A percentile compares a stretch with the other conserved stretches of the same genome.
Conservation (phyloP, 2,329 filamentous ascomycete species). For the Clarireedia monteithiana region DNA sequence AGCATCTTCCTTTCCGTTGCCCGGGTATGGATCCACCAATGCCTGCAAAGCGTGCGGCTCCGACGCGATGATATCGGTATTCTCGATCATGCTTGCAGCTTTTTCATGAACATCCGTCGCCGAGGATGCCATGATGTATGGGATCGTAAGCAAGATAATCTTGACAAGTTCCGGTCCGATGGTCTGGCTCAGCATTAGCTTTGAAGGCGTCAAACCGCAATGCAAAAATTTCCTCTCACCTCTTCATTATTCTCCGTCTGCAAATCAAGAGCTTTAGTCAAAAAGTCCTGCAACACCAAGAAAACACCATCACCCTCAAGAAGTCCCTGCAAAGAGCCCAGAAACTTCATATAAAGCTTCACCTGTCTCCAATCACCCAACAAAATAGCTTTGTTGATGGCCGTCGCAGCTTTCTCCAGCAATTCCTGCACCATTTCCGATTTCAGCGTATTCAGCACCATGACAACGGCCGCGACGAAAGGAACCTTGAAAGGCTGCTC, state of each 20-base stretch:
- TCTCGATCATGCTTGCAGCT: slow-evolving; percentile 74
- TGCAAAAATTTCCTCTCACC: slow-evolving; percentile 44
- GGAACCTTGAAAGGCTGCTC: slow-evolving; percentile 99
- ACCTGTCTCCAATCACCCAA: slow-evolving; percentile 80
- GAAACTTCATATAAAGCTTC: slow-evolving; percentile 82
- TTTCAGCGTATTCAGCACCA: slow-evolving; percentile 72
- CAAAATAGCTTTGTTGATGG: slow-evolving; percentile 59
- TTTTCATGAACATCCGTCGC: slow-evolving; percentile 64
- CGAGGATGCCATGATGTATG: slow-evolving; percentile 74
- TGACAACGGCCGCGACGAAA: slow-evolving; percentile 76
- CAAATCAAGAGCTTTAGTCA: slow-evolving; percentile 80
- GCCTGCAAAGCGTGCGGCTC: slow-evolving; percentile 79
- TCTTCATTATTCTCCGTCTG: slow-evolving; percentile 92
- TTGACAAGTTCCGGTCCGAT: slow-evolving; percentile 85
- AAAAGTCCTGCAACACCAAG: slow-evolving; percentile 79
- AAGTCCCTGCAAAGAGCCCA: slow-evolving; percentile 76
- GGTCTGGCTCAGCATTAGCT: slow-evolving; percentile 35
- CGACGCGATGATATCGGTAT: slow-evolving; percentile 89
- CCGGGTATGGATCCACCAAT: slow-evolving; percentile 77
- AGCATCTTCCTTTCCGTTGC: slow-evolving; percentile 53
- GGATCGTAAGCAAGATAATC: slow-evolving; percentile 89
- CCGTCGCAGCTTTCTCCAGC: slow-evolving; percentile 52
- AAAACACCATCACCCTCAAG: slow-evolving; percentile 82
- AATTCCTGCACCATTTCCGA: slow-evolving; percentile 67
- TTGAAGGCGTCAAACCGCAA: slow-evolving; percentile 9